Evolutionary conservation across 2,329 filamentous ascomycete genomes (phyloP).

Genomic region (Calonectria pteridis): DNA sequence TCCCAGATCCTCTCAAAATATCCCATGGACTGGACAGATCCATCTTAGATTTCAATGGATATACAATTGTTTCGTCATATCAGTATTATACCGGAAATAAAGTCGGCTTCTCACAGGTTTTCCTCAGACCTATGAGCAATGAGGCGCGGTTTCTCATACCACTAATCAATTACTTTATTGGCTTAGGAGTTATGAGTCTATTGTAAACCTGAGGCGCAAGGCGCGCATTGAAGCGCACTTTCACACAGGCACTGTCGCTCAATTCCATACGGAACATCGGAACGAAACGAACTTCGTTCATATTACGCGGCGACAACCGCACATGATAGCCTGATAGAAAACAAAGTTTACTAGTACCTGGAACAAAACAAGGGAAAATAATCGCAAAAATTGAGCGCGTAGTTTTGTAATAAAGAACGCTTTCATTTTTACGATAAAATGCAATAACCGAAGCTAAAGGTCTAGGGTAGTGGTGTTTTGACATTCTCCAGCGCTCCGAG

Average conservation of each 20-base stretch:
- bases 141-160: not conserved
- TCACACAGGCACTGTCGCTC: no score
- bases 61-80: slow-evolving; percentile 17
- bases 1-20: slow-evolving; percentile 3
- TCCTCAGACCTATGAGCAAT: not conserved
- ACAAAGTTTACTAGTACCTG: not conserved
- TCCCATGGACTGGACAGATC: not conserved
- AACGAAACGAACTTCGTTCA: no score
- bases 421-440: not conserved
- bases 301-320: no score
- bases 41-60: slow-evolving; percentile 28
- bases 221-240: not conserved
- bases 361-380: not conserved
- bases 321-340: no score
- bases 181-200: not conserved
- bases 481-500: not conserved
- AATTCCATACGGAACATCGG: no score
- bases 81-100: not conserved
- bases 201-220: not conserved
- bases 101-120: not conserved
- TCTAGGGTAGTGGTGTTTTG: not conserved
- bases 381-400: not conserved
- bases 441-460: not conserved
- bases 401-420: not conserved
- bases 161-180: not conserved